A percentile compares a stretch with the other conserved stretches of the same genome.
phyloP scores from a whole-genome alignment of 805 yeast species.

The Candida gorgasii region DNA sequence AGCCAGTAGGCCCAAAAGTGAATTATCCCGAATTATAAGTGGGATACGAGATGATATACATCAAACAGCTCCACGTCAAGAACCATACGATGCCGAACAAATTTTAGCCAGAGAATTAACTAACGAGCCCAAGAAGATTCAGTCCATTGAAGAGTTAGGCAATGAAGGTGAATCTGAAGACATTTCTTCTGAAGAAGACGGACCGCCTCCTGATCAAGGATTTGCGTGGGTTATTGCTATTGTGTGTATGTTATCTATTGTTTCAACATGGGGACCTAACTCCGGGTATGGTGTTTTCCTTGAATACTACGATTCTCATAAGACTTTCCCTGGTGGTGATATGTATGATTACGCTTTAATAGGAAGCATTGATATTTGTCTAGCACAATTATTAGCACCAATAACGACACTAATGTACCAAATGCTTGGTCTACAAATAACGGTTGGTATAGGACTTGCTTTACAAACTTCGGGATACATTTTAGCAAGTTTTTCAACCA shows the following conservation, averaged over 20 bases:
- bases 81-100: slow-evolving; percentile 2
- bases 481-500: slow-evolving; percentile 52
- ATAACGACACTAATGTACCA: slow-evolving; percentile 48
- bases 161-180: background rate
- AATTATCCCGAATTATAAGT: slow-evolving; percentile 6
- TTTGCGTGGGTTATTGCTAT: slow-evolving; percentile 54
- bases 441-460: slow-evolving; percentile 48
- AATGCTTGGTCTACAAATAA: slow-evolving; percentile 49
- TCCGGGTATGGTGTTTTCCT: slow-evolving; percentile 61
- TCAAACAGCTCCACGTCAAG: background rate
- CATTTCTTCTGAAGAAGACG: background rate
- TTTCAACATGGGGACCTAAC: slow-evolving; percentile 60
- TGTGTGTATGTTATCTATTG: slow-evolving; percentile 48
- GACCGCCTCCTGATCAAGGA: slow-evolving; percentile 45
- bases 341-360: slow-evolving; percentile 52
- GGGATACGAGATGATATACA: slow-evolving; percentile 6
- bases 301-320: slow-evolving; percentile 42
- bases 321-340: slow-evolving; percentile 41
- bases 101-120: slow-evolving; percentile 6
- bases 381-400: slow-evolving; percentile 62
- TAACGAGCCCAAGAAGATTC: background rate
- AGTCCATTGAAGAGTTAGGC: background rate
- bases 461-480: slow-evolving; percentile 46
- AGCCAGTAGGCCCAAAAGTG: slow-evolving; percentile 4
- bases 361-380: slow-evolving; percentile 49